Evolutionary conservation across 202 grass and related monocot genomes (phyloP).

Genomic region (Bolboschoenoplectus hybrid): DNA sequence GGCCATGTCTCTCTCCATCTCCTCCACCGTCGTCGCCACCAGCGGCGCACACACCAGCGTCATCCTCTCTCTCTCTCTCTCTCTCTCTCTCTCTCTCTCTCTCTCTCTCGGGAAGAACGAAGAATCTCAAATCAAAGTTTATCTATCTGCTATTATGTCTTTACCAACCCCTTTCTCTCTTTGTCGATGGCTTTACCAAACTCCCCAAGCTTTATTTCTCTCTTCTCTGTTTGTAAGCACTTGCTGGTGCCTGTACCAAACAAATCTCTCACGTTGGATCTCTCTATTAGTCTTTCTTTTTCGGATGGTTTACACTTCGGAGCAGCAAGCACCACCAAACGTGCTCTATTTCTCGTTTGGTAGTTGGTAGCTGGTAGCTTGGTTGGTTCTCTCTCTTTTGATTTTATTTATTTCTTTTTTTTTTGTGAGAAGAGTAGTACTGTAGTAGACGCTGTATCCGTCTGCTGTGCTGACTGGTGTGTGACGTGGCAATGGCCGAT

Average conservation of each 20-base stretch:
- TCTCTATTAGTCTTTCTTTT: not conserved
- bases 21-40: slow-evolving; percentile 74
- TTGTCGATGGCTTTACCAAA: slow-evolving; percentile 20
- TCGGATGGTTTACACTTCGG: not conserved
- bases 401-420: no score
- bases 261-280: not conserved
- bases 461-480: no score
- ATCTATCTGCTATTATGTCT: not conserved
- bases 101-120: not conserved
- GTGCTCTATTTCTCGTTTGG: not conserved
- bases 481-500: no score
- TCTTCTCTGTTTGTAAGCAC: not conserved
- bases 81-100: not conserved
- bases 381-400: not conserved
- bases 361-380: not conserved
- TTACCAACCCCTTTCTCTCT: not conserved
- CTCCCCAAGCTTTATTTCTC: not conserved
- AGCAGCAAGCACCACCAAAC: not conserved
- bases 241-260: not conserved
- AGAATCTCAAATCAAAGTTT: not conserved
- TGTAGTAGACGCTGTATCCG: no score
- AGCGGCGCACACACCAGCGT: slow-evolving; percentile 87
- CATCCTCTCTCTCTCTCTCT: slow-evolving; percentile 42
- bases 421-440: no score
- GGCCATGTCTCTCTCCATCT: slow-evolving; percentile 68